Conservation (phyloP, 1,139 yeast genomes). For the Lodderomyces parapsilosis region DNA sequence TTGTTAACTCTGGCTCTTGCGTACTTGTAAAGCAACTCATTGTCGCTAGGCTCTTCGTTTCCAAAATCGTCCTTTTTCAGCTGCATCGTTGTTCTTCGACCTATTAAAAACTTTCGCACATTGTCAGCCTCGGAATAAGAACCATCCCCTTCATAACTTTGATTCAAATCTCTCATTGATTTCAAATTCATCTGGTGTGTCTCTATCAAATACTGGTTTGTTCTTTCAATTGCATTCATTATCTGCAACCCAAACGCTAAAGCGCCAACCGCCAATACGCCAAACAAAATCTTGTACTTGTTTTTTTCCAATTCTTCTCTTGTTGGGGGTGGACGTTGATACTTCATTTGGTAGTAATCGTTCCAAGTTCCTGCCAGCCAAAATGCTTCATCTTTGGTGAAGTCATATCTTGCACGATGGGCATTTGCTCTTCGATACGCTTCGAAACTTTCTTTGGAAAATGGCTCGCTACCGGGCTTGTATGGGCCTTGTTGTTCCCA, state of each 20-base stretch:
- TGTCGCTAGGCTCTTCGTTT: constrained; percentile 22
- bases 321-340: constrained; percentile 39
- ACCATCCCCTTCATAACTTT: constrained; percentile 49
- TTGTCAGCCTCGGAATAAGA: constrained; percentile 51
- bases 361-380: constrained; percentile 78
- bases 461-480: constrained; percentile 34
- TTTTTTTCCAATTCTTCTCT: constrained; percentile 44
- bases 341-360: constrained; percentile 51
- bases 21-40: constrained; percentile 31
- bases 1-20: constrained; percentile 30
- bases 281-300: constrained; percentile 44
- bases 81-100: constrained; percentile 42
- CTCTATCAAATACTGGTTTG: constrained; percentile 30
- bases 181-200: constrained; percentile 40
- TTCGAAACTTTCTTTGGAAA: constrained; percentile 20
- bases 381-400: constrained; percentile 44
- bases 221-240: constrained; percentile 39
- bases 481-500: constrained; percentile 24
- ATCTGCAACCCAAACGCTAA: constrained; percentile 45
- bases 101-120: constrained; percentile 58
- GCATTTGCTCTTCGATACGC: constrained; percentile 43
- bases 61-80: constrained; percentile 11
- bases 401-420: constrained; percentile 31
- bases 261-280: constrained; percentile 40
- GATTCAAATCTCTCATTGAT: constrained; percentile 45